phyloP scores from a whole-genome alignment of 2,329 filamentous ascomycete species.

The Myriosclerotinia curreyana region DNA sequence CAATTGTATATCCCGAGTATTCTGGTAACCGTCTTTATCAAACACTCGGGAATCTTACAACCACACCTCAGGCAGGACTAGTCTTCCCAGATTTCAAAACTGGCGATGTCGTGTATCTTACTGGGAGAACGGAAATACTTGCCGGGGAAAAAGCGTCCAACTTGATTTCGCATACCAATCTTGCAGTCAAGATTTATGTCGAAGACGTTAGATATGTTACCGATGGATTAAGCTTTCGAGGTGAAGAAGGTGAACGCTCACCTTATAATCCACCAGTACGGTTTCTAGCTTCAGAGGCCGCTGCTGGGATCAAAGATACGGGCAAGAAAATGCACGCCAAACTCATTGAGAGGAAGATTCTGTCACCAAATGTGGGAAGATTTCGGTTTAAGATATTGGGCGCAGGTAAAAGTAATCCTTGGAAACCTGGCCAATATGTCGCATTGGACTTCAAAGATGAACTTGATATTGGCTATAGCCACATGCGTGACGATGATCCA shows the following conservation, averaged over 20 bases:
- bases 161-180: slow-evolving; percentile 65
- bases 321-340: slow-evolving; percentile 44
- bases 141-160: slow-evolving; percentile 59
- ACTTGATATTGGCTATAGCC: slow-evolving; percentile 70
- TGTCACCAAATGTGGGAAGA: slow-evolving; percentile 66
- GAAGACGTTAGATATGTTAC: slow-evolving; percentile 60
- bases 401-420: slow-evolving; percentile 42
- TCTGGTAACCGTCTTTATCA: slow-evolving; percentile 84
- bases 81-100: slow-evolving; percentile 72
- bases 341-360: slow-evolving; percentile 54
- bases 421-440: slow-evolving; percentile 72
- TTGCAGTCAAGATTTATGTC: slow-evolving; percentile 68
- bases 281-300: slow-evolving; percentile 58
- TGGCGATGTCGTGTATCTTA: slow-evolving; percentile 69
- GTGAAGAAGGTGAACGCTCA: slow-evolving; percentile 55
- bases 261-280: slow-evolving; percentile 79
- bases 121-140: slow-evolving; percentile 65
- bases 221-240: slow-evolving; percentile 66
- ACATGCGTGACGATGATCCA: slow-evolving; percentile 82
- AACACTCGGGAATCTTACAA: slow-evolving; percentile 71
- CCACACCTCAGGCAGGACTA: slow-evolving; percentile 65
- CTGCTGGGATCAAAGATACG: slow-evolving; percentile 18
- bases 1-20: slow-evolving; percentile 73
- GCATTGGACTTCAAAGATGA: slow-evolving; percentile 70
- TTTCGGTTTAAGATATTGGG: slow-evolving; percentile 56